Percentiles rank a stretch among this genome's conserved stretches.
Conservation (phyloP, 2,329 filamentous ascomycete species). For the Rhytidhysteron rufulum region DNA sequence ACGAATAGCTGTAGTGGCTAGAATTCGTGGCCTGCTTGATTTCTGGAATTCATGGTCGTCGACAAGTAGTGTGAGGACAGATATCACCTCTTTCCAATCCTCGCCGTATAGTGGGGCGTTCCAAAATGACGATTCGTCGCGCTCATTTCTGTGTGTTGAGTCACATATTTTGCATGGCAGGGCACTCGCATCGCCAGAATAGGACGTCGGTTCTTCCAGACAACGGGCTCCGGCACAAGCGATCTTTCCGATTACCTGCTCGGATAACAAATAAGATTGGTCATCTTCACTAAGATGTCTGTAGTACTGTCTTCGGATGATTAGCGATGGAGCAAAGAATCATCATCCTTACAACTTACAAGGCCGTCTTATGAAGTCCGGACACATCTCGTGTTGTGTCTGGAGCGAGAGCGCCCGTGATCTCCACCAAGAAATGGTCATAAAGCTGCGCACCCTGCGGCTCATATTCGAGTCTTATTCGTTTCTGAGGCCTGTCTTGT, state of each 20-base stretch:
- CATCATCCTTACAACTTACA: slow-evolving; percentile 14
- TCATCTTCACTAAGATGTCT: slow-evolving; percentile 12
- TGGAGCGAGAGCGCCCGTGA: slow-evolving; percentile 22
- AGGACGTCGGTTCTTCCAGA: slow-evolving; percentile 8
- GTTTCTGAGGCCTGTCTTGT: slow-evolving; percentile 24
- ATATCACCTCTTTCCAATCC: slow-evolving; percentile 30
- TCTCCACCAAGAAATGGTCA: slow-evolving; percentile 14
- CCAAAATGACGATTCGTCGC: slow-evolving; percentile 19
- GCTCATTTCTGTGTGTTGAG: slow-evolving; percentile 1
- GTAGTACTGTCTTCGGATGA: slow-evolving; percentile 19
- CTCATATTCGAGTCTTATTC: slow-evolving; percentile 23
- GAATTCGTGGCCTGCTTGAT: slow-evolving; percentile 25
- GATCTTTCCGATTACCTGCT: slow-evolving; percentile 21
- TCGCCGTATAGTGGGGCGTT: slow-evolving; percentile 13
- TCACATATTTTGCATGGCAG: slow-evolving; percentile 26
- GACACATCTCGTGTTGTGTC: slow-evolving; percentile 17
- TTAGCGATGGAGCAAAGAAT: slow-evolving; percentile 7
- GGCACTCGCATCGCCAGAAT: slow-evolving; percentile 10
- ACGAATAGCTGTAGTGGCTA: slow-evolving; percentile 49
- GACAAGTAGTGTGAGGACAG: slow-evolving; percentile 26
- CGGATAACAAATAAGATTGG: slow-evolving; percentile 22
- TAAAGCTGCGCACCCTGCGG: no score
- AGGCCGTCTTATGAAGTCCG: slow-evolving; percentile 20
- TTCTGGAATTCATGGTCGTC: slow-evolving; percentile 24
- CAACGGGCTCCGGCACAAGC: slow-evolving; percentile 30